Evolutionary conservation across 2,329 filamentous ascomycete species (phyloP).

Genomic region (Paraphaeosphaeria minitans): DNA sequence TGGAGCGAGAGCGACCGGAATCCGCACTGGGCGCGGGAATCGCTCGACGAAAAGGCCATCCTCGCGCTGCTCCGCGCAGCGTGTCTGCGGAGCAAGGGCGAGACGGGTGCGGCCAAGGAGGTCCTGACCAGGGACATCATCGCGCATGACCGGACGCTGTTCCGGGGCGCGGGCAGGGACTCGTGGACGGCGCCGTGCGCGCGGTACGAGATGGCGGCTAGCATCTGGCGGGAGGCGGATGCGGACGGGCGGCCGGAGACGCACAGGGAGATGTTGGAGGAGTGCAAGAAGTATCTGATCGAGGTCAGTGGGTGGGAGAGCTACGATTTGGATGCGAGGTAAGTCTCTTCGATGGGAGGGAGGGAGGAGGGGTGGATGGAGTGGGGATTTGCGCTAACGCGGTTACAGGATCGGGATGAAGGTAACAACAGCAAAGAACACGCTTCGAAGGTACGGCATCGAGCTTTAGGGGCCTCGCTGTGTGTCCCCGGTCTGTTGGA

Average conservation of each 20-base stretch:
- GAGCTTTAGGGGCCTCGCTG: constrained; percentile 20
- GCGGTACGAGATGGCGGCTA: constrained; percentile 84
- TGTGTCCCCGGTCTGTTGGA: not conserved
- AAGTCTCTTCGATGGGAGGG: constrained; percentile 15
- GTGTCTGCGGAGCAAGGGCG: constrained; percentile 63
- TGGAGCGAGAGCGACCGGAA: constrained; percentile 66
- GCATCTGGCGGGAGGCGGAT: constrained; percentile 73
- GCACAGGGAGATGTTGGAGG: constrained; percentile 56
- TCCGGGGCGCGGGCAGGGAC: constrained; percentile 67
- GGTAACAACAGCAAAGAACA: constrained; percentile 71
- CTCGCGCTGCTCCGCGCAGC: constrained; percentile 62
- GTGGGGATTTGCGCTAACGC: constrained; percentile 11
- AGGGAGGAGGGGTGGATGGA: no score
- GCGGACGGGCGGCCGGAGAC: constrained; percentile 41
- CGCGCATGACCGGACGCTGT: constrained; percentile 57
- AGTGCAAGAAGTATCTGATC: constrained; percentile 69
- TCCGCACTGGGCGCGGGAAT: constrained; percentile 57
- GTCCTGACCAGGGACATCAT: constrained; percentile 69
- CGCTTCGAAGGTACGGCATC: constrained; percentile 53
- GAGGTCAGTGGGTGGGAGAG: constrained; percentile 72
- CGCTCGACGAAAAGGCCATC: constrained; percentile 66
- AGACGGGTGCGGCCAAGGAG: constrained; percentile 67
- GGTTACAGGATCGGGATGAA: constrained; percentile 66
- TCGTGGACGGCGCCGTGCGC: constrained; percentile 75
- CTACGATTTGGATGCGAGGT: constrained; percentile 74